Evolutionary conservation across 495 filamentous ascomycete genomes (phyloP).

Genomic region (Glarea lozoyensis): DNA sequence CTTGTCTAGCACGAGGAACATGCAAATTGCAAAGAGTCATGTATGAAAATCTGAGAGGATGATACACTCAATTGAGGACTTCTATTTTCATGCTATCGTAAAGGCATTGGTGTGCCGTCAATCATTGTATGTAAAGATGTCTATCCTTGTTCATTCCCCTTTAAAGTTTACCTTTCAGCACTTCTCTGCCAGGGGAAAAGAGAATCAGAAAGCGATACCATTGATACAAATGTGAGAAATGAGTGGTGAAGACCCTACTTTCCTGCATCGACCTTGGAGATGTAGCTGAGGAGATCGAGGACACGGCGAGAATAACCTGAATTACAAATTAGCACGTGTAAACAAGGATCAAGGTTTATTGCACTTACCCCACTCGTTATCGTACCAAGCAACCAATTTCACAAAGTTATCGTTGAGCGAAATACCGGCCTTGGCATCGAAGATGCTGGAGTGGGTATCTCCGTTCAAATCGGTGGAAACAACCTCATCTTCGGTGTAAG

Average conservation of each 20-base stretch:
- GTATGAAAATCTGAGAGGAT: too few relatives aligned
- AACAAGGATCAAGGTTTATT: too few relatives aligned
- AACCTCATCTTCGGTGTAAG: conserved; percentile 94
- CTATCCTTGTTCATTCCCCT: too few relatives aligned
- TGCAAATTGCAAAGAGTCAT: too few relatives aligned
- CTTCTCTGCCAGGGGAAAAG: conserved; percentile 17
- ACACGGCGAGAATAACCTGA: conserved; percentile 99
- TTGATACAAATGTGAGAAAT: conserved; percentile 5
- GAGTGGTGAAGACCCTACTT: conserved; percentile 23
- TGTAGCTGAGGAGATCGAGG: conserved; percentile 88
- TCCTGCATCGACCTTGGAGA: conserved; percentile 70
- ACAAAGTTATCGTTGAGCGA: conserved; percentile 96
- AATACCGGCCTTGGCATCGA: conserved; percentile 99
- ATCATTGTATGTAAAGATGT: conserved; percentile 1
- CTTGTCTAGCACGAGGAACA: too few relatives aligned
- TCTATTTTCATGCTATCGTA: conserved; percentile 10
- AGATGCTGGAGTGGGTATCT: conserved; percentile 88
- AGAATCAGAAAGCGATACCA: conserved; percentile 15
- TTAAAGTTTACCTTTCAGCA: conserved; percentile 22
- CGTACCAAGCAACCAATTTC: conserved; percentile 98
- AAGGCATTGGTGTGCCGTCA: background rate
- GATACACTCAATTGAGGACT: background rate
- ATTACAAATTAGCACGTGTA: too few relatives aligned
- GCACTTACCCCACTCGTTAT: conserved; percentile 71
- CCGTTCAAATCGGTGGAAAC: conserved; percentile 93